Evolutionary conservation across 2,329 filamentous ascomycete species (phyloP).

Genomic region (Cladosporium sp.): DNA sequence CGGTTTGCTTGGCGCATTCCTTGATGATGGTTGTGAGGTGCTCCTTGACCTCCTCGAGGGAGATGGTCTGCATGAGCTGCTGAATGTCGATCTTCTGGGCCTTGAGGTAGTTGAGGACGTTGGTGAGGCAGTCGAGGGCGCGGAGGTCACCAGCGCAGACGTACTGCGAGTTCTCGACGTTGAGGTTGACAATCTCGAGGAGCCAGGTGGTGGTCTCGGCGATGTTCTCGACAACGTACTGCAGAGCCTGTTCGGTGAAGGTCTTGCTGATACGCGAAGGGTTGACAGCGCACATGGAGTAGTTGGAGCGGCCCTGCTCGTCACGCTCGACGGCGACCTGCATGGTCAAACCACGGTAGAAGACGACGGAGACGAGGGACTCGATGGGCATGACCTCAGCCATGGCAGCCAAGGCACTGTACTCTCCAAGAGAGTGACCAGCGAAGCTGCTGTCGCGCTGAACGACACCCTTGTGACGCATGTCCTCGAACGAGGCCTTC

Average conservation of each 20-base stretch:
- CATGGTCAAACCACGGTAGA: constrained; percentile 98
- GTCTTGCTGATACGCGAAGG: constrained; percentile 97
- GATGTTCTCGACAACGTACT: constrained; percentile 95
- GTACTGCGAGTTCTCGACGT: constrained; percentile 67
- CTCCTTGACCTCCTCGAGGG: constrained; percentile 84
- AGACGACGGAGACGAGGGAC: constrained; percentile 94
- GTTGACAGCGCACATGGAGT: constrained; percentile 99
- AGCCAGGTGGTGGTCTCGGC: constrained; percentile 92
- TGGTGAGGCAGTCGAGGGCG: constrained; percentile 63
- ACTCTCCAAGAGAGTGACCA: constrained; percentile 96
- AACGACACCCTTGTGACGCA: constrained; percentile 94
- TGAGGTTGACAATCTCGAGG: constrained; percentile 97
- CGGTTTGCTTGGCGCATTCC: constrained; percentile 79
- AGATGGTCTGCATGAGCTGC: constrained; percentile 78
- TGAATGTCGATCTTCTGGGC: constrained; percentile 96
- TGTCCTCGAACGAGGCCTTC: constrained; percentile 98
- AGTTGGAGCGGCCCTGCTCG: constrained; percentile 87
- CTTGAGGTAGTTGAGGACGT: constrained; percentile 93
- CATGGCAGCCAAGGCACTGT: constrained; percentile 90
- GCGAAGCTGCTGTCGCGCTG: constrained; percentile 96
- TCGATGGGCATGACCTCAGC: constrained; percentile 99
- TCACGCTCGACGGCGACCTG: constrained; percentile 98
- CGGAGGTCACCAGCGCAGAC: constrained; percentile 64
- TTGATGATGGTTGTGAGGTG: constrained; percentile 88
- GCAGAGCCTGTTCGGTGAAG: constrained; percentile 95